Base-by-base conservation (phyloP, 202 grass and related monocot genomes). In the Sporobolus alterniflorus region DNA sequence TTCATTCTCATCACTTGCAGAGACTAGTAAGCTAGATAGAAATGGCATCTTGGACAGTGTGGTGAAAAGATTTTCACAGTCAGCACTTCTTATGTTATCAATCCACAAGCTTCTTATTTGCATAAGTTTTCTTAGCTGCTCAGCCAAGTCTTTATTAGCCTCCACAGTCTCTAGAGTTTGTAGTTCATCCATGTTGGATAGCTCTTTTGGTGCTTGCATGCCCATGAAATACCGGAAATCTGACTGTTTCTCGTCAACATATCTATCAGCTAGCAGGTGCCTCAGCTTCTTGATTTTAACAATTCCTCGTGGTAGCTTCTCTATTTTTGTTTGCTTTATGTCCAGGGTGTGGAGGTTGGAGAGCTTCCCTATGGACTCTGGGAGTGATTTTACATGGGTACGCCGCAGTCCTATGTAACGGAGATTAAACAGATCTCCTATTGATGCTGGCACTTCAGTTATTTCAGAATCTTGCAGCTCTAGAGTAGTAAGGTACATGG, bases 131-230 rank as follows among this genome's bases (percentile, higher is more conserved):
- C 3, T 47, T 3, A 96, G 54, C 13, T 74, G 60, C 71, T 44
- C 54, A 3, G 87, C 60, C 20, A 87, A 28, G 18, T 77, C 75
- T 32, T 30, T 44, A 44, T 22, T 84, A 0, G 90, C 75, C 48
- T 83, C 20, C 3, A 94, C 47, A 0, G 84, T 80, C 48, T 85
- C 71, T 4, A 92, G 67, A 79, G 92, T 92, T 26, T 92, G 89
- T 10, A 94, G 75, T 24, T 94, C 84, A 63, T 82, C 50, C 13
- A 92, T 16, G 7, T 87, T 78, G 32, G 64, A 90, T 11, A 94
- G 36, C 28, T 75, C 15, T 36, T 80, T 77, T 7, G 87, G 89
- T 72, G 85, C 30, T 62, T 42, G 46, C 11, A 90, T 2, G 25
- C 87, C 87, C 0, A 47, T 15, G 13, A 73, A 67, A 2, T 29